A percentile compares a stretch with the other conserved stretches of the same genome.
phyloP scores from a whole-genome alignment of 2,329 filamentous ascomycete genomes.

The Trichothecium roseum region DNA sequence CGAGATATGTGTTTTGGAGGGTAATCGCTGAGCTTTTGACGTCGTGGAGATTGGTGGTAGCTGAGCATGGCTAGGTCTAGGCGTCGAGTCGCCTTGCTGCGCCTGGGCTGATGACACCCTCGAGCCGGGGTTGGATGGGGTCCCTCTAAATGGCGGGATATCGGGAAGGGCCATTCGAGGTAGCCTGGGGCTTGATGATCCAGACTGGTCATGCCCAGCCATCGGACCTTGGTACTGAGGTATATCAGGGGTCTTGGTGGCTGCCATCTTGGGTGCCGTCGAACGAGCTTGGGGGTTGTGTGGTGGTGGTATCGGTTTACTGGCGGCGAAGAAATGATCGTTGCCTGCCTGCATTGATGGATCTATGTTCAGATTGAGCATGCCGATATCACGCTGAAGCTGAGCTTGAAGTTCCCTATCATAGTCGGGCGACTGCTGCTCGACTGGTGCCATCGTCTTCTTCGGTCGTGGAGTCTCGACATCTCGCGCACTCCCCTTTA shows the following conservation, averaged over 20 bases:
- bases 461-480: constrained; percentile 36
- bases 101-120: constrained; percentile 7
- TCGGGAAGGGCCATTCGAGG: too few relatives aligned
- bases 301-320: constrained; percentile 21
- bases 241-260: constrained; percentile 41
- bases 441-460: constrained; percentile 35
- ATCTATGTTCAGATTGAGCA: constrained; percentile 35
- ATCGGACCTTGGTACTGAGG: constrained; percentile 39
- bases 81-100: constrained; percentile 9
- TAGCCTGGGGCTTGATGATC: background rate
- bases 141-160: background rate
- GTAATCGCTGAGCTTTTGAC: constrained; percentile 13
- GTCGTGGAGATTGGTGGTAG: constrained; percentile 7
- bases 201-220: constrained; percentile 15
- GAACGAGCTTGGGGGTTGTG: constrained; percentile 23
- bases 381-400: constrained; percentile 51
- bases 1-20: constrained; percentile 18
- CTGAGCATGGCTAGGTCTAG: constrained; percentile 11
- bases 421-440: constrained; percentile 46
- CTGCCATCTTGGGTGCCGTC: constrained; percentile 25
- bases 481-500: constrained; percentile 20
- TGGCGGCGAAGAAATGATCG: constrained; percentile 10
- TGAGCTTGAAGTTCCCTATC: constrained; percentile 51
- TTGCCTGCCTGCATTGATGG: constrained; percentile 5
- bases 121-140: constrained; percentile 9